A percentile compares a stretch with the other conserved stretches of the same genome.
Evolutionary conservation across 2,329 filamentous ascomycete genomes (phyloP).

Genomic region (Onygenales sp.): DNA sequence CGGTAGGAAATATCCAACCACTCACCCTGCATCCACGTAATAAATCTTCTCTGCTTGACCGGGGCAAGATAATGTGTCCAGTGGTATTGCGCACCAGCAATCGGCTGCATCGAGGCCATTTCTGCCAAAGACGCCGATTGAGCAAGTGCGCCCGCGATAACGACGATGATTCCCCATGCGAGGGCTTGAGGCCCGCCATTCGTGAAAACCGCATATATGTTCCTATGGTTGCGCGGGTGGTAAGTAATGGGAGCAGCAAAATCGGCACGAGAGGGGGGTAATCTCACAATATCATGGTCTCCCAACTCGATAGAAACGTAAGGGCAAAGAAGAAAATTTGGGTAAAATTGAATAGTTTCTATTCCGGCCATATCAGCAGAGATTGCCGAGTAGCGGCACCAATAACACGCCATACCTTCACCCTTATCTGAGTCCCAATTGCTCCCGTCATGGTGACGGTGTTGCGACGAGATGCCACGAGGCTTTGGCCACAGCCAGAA

Average conservation of each 20-base stretch:
- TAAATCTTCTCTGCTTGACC: slow-evolving; percentile 18
- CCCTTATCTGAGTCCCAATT: slow-evolving; percentile 5
- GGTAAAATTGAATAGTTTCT: slow-evolving; percentile 19
- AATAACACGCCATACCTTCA: slow-evolving; percentile 6
- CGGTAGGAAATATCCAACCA: slow-evolving; percentile 4
- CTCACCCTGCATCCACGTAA: slow-evolving; percentile 23
- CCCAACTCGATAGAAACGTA: slow-evolving; percentile 20
- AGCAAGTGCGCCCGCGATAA: slow-evolving; percentile 20
- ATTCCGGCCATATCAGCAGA: slow-evolving; percentile 1
- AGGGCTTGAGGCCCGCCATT: slow-evolving; percentile 25
- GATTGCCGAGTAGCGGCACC: neutral
- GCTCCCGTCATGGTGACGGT: neutral
- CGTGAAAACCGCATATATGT: slow-evolving; percentile 27
- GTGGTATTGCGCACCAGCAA: slow-evolving; percentile 36
- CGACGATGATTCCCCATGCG: slow-evolving; percentile 23
- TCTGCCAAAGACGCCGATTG: slow-evolving; percentile 30
- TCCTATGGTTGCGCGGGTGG: slow-evolving; percentile 2
- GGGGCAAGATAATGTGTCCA: slow-evolving; percentile 31
- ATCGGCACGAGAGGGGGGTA: neutral
- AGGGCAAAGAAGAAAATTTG: slow-evolving; percentile 21
- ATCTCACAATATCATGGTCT: slow-evolving; percentile 16
- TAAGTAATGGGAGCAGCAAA: neutral
- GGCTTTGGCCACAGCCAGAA: neutral
- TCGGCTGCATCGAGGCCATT: slow-evolving; percentile 31
- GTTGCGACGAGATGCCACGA: neutral